Conservation (phyloP, 371 early-diverging fungal species). For the Mucor ambiguus region DNA sequence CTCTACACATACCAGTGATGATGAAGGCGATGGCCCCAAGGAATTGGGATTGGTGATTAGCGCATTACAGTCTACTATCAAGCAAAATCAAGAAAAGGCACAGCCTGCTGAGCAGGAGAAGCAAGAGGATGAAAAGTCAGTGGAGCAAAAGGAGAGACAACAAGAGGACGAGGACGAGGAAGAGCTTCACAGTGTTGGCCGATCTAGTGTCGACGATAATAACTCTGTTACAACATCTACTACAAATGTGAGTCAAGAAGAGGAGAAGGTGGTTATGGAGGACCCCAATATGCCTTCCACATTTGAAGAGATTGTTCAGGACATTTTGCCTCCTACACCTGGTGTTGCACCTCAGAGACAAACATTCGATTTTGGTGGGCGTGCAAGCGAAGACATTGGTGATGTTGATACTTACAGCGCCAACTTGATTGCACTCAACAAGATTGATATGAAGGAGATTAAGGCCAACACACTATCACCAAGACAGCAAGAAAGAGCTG, state of each 20-base stretch:
- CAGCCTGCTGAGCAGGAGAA: not conserved
- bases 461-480: slow-evolving; percentile 51
- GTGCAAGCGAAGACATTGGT: slow-evolving; percentile 20
- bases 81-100: slow-evolving; percentile 20
- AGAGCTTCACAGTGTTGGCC: slow-evolving; percentile 13
- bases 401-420: slow-evolving; percentile 31
- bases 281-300: not conserved
- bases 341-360: slow-evolving; percentile 29
- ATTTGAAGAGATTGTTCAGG: slow-evolving; percentile 20
- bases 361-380: slow-evolving; percentile 15
- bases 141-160: slow-evolving; percentile 2
- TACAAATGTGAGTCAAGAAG: slow-evolving; percentile 8
- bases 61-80: slow-evolving; percentile 25
- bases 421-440: slow-evolving; percentile 31
- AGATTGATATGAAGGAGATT: slow-evolving; percentile 40
- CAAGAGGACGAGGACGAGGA: not conserved
- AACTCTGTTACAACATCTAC: slow-evolving; percentile 11
- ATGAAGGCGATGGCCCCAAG: slow-evolving; percentile 7
- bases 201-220: slow-evolving; percentile 15
- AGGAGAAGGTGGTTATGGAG: slow-evolving; percentile 6
- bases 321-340: slow-evolving; percentile 33
- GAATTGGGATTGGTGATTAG: slow-evolving; percentile 27
- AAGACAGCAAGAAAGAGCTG: slow-evolving; percentile 52
- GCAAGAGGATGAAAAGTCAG: not conserved
- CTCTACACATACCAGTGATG: slow-evolving; percentile 14